Evolutionary conservation across 2,329 filamentous ascomycete genomes (phyloP), one percentile per base, ranked within the genome.

Genomic region (Sordariomycetes sp.): DNA sequence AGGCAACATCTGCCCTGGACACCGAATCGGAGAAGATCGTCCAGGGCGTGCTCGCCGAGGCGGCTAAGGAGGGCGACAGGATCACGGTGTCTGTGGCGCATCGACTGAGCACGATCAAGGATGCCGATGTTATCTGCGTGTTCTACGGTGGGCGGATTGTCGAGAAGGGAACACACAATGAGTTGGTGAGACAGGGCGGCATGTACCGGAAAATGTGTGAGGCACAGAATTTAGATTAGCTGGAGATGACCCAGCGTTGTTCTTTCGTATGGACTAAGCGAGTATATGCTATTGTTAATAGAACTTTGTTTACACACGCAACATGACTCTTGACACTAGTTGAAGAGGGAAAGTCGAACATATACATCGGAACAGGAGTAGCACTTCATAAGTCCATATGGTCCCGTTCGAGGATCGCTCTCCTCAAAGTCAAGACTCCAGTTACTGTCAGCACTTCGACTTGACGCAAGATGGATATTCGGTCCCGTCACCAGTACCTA

Each of bases 1-100:
- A 96, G 66, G 82, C 88, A 11, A 95, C 88, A 1, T 92, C 84
- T 8, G 88, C 88, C 0, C 71, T 95, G 10, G 88, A 95, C 52
- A 87, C 90, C n/a, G 88, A 94, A 57, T 92, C 83, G 1, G 88
- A 96, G 57, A 94, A 86, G 1, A 72, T 94, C 3, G 88, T 96
- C 39, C 94, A 96, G 55, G 76, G 81, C 44, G 88, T 88, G 3
- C 68, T 96, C 3, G 74, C 75, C 6, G 77, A 74, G 44, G 76
- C 75, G 24, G 70, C 94, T 16, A 76, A 94, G 24, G 69, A 74
- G 42, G 86, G 85, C 19, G 81, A 82, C 50, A 92, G 88, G 56
- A 95, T 88, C 0, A 95, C 88, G 4, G 94, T 96, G 53, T 90
- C 84, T 28, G 94, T 96, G 46, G 88, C 88, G 1, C 88, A 96